Evolutionary conservation across 1,284 basidiomycete genomes (phyloP), one percentile per base, ranked within the genome.

Genomic region (Cryptococcus sp.): DNA sequence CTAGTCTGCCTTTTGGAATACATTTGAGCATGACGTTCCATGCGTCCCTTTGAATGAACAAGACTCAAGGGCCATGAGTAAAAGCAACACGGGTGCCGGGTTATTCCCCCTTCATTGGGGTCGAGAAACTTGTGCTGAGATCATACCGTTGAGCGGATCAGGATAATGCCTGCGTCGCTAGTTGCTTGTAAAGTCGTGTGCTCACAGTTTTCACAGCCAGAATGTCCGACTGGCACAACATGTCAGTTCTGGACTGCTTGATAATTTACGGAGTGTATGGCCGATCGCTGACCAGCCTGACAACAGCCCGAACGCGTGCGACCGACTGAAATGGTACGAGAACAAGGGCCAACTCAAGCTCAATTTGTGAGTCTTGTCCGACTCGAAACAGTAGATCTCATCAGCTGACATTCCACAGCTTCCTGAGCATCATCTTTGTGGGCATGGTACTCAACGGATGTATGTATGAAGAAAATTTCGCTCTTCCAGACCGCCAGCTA

Each of bases 91-190:
- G 75, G 75, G 75, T 77, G 75, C 75, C 73, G 58, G 66, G 68
- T 43, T 25, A 23, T 34, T 20, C 57, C 50, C 47, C 38, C 43
- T 40, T 38, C 19, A 11, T 22, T 52, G 47, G 34, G 39, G 34
- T 25, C 50, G 34, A 19, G 20, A 43, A 44, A 29, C 61, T 62
- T 63, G 71, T 68, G 77, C 78, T 79, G 78, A 78, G 78, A 79
- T 79, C 66, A 79, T 73, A 79, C 78, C 78, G 78, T 79, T 68
- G 64, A 79, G 77, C 76, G 75, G 78, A 79, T 61, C 77, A 78
- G 76, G 77, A 72, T 77, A 77, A 77, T 77, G 70, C 77, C 76
- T 78, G 78, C 78, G 77, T 74, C 75, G 77, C 77, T 70, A 78
- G 75, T 76, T 77, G 74, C 68, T 67, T 62, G 23, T n/a, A 29